Base-by-base conservation (phyloP, 23 red algal species). In the Pyropia yezoensis region DNA sequence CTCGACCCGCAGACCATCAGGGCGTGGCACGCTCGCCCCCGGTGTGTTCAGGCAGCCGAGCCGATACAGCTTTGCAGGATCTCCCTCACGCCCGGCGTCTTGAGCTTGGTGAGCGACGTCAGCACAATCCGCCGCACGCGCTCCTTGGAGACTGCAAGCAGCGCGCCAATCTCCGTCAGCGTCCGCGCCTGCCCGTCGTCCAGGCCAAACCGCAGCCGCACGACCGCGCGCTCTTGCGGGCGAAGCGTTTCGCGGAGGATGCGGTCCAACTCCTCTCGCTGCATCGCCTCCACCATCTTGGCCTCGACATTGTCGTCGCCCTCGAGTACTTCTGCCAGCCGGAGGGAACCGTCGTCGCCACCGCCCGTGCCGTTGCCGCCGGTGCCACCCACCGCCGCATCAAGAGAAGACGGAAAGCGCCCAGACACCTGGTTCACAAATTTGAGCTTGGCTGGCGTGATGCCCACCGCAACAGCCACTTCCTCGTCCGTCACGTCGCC, bases 201-300 rank as follows among this genome's bases (percentile, higher is more conserved):
- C 17, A 98, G 70, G n/a, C 94, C 94, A 33, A 91, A 98, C 20
- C 94, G 75, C 75, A 98, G 63, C 5, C 79, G 79, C 21, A 98
- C 73, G 1, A 88, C 85, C 14, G 73, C 85, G 0, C 85, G 24
- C 62, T 98, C 86, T n/a, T 76, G 50, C 12, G 85, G 84, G 26
- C 78, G 69, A 24, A 98, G 69, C 14, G 56, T 68, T 16, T 27
- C 30, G 12, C 67, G 82, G 18, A 95, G 68, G 9, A 76, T 75
- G 13, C 69, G 22, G 23, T 87, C 75, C 28, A 88, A 47, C 28
- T 86, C 81, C 27, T 66, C 61, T 6, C 55, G 54, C 58, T 78
- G 69, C 45, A 77, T 70, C 18, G 49, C 65, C 21, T 88, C 66
- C 30, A 88, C 90, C 57, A 95, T 52, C 3, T 76, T 27, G 13